These are phyloP conservation scores for Auriculariales sp. DNA, from an alignment of 768 basidiomycete species.

Conservation along the genomic window DNA sequence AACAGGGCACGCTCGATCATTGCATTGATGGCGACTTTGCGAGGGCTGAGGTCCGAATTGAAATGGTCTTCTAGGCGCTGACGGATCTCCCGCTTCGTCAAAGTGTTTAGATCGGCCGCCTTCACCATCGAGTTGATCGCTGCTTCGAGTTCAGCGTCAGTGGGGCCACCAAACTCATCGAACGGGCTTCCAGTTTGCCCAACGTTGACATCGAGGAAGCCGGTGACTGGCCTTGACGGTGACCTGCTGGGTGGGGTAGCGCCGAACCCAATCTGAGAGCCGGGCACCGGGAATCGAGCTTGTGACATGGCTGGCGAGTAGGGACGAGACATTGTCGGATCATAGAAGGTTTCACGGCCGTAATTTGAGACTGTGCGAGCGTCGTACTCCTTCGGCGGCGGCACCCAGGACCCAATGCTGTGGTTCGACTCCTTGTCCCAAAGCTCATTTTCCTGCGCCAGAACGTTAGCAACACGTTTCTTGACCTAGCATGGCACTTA, in stretches of 20 bases:
- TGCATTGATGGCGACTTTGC: constrained; percentile 62
- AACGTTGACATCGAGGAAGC: constrained; percentile 62
- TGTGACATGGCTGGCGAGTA: constrained; percentile 70
- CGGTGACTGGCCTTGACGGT: constrained; percentile 57
- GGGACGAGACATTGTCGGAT: constrained; percentile 37
- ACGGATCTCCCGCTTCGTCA: constrained; percentile 88
- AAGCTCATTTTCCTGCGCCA: constrained; percentile 70
- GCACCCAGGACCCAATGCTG: constrained; percentile 86
- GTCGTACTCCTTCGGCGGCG: constrained; percentile 66
- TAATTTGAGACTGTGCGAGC: constrained; percentile 70
- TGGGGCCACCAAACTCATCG: constrained; percentile 38
- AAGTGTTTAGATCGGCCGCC: constrained; percentile 69
- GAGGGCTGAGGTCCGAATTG: constrained; percentile 57
- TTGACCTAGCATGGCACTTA: constrained; percentile 22
- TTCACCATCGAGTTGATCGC: constrained; percentile 62
- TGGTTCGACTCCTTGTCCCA: constrained; percentile 98
- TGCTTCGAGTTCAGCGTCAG: constrained; percentile 57
- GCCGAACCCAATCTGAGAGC: constrained; percentile 58
- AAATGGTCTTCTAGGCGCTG: constrained; percentile 70
- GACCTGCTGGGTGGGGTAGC: constrained; percentile 12
- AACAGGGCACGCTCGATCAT: constrained; percentile 62
- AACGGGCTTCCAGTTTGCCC: constrained; percentile 40
- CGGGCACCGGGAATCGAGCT: constrained; percentile 44
- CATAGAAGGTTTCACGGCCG: constrained; percentile 79
- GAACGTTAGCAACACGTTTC: neutral